phyloP scores from a whole-genome alignment of 805 yeast genomes.

The Saccharomyces paradoxus region DNA sequence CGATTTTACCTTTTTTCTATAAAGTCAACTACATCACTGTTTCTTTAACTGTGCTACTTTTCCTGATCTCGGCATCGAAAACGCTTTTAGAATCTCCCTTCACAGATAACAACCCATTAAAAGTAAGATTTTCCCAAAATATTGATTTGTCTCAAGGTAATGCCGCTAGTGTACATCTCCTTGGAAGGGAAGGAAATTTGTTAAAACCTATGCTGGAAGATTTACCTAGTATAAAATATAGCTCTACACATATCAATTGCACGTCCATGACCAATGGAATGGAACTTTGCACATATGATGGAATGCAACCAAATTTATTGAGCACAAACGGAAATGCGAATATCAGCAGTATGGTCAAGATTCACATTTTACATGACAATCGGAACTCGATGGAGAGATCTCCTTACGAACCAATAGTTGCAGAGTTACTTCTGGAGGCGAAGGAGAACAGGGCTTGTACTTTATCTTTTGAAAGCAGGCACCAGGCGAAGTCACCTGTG shows the following conservation, averaged over 20 bases:
- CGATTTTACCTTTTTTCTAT: constrained; percentile 62
- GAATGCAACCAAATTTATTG: constrained; percentile 41
- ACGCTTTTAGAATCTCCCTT: constrained; percentile 48
- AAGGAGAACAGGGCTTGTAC: constrained; percentile 59
- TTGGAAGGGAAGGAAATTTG: constrained; percentile 42
- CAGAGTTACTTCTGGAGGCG: constrained; percentile 51
- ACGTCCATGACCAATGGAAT: constrained; percentile 35
- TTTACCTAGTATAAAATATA: constrained; percentile 52
- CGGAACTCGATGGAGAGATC: constrained; percentile 38
- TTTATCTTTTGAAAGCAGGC: constrained; percentile 47
- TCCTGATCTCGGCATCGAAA: constrained; percentile 30
- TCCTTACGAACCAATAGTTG: constrained; percentile 56
- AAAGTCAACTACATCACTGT: constrained; percentile 48
- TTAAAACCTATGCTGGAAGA: constrained; percentile 43
- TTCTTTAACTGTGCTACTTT: constrained; percentile 33
- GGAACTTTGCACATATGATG: constrained; percentile 46
- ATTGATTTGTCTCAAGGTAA: constrained; percentile 37
- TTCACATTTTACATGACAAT: constrained; percentile 46
- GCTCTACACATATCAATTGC: constrained; percentile 31
- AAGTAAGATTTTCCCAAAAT: constrained; percentile 59
- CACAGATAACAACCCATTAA: constrained; percentile 48
- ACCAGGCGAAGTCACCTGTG: constrained; percentile 47
- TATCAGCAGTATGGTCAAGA: constrained; percentile 35
- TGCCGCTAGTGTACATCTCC: constrained; percentile 37
- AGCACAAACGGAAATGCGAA: constrained; percentile 32